phyloP scores from a whole-genome alignment of 129 eudicot genomes.

The Cynara cardunculus region DNA sequence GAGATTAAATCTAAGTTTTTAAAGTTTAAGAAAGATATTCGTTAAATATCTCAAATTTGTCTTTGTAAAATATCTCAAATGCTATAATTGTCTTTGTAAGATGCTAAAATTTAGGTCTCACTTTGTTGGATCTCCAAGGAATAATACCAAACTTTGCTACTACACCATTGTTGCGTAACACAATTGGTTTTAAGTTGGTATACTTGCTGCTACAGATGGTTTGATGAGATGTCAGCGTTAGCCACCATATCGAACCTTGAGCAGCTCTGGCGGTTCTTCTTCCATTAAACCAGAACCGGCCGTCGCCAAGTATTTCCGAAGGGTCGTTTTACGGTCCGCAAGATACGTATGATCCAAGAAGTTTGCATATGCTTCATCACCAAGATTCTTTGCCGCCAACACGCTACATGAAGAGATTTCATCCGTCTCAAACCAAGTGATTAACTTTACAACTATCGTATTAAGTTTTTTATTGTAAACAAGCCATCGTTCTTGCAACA shows the following conservation, averaged over 20 bases:
- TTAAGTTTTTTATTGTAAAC: not conserved
- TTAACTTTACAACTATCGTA: not conserved
- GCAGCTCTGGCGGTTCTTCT: constrained; percentile 87
- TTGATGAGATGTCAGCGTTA: constrained; percentile 18
- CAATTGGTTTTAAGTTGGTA: not conserved
- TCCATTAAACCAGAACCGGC: constrained; percentile 90
- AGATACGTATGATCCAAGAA: constrained; percentile 86
- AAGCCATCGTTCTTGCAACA: not conserved
- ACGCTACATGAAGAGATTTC: constrained; percentile 48
- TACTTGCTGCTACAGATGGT: not conserved
- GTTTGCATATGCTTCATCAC: constrained; percentile 57
- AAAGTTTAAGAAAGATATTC: no score
- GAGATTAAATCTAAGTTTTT: no score
- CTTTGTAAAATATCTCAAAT: no score
- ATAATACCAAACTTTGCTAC: not conserved
- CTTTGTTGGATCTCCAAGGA: not conserved
- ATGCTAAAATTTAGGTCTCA: not conserved
- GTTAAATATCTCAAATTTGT: no score
- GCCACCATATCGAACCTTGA: constrained; percentile 82
- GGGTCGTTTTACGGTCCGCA: constrained; percentile 87
- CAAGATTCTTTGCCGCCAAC: constrained; percentile 84
- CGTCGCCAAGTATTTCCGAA: constrained; percentile 64
- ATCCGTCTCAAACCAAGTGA: not conserved
- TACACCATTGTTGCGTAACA: not conserved
- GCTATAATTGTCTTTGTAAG: no score